phyloP scores from a whole-genome alignment of 78 protist genomes.

The Polysphondylium violaceum region DNA sequence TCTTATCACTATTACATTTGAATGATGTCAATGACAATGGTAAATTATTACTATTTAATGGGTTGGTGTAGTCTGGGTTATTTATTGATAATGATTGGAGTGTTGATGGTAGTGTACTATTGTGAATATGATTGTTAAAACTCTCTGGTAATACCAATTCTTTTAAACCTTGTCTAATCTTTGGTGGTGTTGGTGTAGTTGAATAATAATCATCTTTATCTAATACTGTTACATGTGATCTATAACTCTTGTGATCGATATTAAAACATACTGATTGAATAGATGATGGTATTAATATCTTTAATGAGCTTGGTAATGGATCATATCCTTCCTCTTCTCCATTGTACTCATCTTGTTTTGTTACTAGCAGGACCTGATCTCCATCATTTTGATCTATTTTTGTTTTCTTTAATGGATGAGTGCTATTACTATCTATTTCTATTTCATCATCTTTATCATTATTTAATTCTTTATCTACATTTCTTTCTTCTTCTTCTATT shows the following conservation, averaged over 20 bases:
- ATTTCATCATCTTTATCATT: too few species aligned
- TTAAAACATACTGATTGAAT: background rate
- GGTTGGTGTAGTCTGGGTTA: background rate
- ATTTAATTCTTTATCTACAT: too few species aligned
- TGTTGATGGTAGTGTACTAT: background rate
- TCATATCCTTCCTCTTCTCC: background rate
- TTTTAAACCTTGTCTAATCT: background rate
- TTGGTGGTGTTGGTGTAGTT: background rate
- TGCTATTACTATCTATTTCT: too few species aligned
- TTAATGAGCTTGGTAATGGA: background rate
- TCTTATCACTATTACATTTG: background rate
- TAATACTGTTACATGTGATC: background rate
- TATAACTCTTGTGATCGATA: background rate
- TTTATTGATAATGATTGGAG: background rate
- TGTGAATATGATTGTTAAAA: background rate
- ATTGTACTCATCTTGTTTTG: background rate
- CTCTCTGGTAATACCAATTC: background rate
- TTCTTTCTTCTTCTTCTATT: too few species aligned
- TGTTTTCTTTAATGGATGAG: too few species aligned
- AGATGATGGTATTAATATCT: background rate
- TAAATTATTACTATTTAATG: background rate
- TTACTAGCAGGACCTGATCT: too few species aligned
- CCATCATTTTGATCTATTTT: too few species aligned
- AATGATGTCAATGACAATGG: background rate
- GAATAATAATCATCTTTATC: background rate